A percentile compares a stretch with the other conserved stretches of the same genome.
Evolutionary conservation across 75 land plant species (phyloP).

Genomic region (Chamaecyparis obtusa): DNA sequence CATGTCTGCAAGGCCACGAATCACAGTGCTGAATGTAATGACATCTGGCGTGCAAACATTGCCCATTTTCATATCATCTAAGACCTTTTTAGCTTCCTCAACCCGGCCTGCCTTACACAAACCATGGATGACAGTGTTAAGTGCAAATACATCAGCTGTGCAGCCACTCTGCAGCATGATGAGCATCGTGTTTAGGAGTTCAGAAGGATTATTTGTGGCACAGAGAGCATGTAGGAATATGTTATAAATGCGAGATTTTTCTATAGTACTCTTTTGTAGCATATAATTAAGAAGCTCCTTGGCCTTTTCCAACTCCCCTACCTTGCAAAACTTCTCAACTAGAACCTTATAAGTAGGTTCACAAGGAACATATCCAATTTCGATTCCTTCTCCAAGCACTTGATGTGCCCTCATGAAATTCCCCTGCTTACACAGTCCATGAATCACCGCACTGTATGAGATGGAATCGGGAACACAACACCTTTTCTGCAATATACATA

Average conservation of each 20-base stretch:
- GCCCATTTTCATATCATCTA: constrained; percentile 58
- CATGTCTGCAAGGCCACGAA: constrained; percentile 44
- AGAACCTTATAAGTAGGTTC: constrained; percentile 58
- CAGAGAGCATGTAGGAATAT: constrained; percentile 61
- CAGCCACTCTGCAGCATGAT: constrained; percentile 49
- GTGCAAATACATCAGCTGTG: constrained; percentile 59
- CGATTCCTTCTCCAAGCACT: constrained; percentile 52
- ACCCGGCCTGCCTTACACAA: constrained; percentile 61
- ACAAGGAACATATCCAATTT: constrained; percentile 40
- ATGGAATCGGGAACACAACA: constrained; percentile 53
- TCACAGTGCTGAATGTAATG: constrained; percentile 55
- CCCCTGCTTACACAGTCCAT: constrained; percentile 55
- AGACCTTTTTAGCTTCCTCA: constrained; percentile 56
- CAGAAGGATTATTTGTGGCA: constrained; percentile 46
- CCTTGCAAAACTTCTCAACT: constrained; percentile 53
- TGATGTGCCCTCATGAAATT: constrained; percentile 66
- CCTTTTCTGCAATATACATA: constrained; percentile 61
- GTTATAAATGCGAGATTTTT: constrained; percentile 54
- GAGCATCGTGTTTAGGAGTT: constrained; percentile 52
- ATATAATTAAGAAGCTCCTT: constrained; percentile 41
- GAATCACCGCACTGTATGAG: constrained; percentile 60
- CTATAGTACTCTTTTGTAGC: constrained; percentile 31
- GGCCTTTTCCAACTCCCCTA: constrained; percentile 39
- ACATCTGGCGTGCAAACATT: constrained; percentile 62
- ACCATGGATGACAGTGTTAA: constrained; percentile 63